A percentile compares a stretch with the other conserved stretches of the same genome.
Conservation (phyloP, 495 filamentous ascomycete species). For the Talaromyces thailandensis region DNA sequence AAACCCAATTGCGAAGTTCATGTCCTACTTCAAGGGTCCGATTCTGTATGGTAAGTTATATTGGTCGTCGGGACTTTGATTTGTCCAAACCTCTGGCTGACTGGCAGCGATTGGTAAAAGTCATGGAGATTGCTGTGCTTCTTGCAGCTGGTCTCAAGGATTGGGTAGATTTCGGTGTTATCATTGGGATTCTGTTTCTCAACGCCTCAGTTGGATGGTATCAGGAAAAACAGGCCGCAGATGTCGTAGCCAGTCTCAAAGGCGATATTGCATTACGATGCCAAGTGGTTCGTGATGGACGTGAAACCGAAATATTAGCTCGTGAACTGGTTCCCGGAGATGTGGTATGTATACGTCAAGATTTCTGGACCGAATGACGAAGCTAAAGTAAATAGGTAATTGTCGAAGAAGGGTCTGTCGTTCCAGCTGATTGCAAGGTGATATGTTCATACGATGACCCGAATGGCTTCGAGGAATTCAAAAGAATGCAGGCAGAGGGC, state of each 20-base stretch:
- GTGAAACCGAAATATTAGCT: slow-evolving; percentile 58
- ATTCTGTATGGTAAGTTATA: slow-evolving; percentile 63
- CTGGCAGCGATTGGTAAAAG: slow-evolving; percentile 22
- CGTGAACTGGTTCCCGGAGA: slow-evolving; percentile 72
- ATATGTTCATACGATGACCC: slow-evolving; percentile 64
- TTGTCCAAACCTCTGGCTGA: slow-evolving; percentile 12
- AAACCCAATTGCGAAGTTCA: slow-evolving; percentile 61
- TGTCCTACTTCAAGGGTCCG: slow-evolving; percentile 69
- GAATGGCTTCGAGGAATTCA: slow-evolving; percentile 55
- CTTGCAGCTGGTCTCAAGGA: slow-evolving; percentile 65
- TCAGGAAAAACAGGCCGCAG: slow-evolving; percentile 75
- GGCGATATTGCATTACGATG: slow-evolving; percentile 75
- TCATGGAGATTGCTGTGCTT: slow-evolving; percentile 73
- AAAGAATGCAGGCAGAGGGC: slow-evolving; percentile 42
- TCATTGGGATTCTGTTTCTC: slow-evolving; percentile 67
- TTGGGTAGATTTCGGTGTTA: slow-evolving; percentile 79
- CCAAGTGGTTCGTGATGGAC: slow-evolving; percentile 55
- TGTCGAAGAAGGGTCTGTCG: slow-evolving; percentile 62
- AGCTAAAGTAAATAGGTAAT: slow-evolving; percentile 33
- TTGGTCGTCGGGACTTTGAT: not conserved
- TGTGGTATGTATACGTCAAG: slow-evolving; percentile 59
- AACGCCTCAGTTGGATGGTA: slow-evolving; percentile 76
- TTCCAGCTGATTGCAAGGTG: slow-evolving; percentile 61
- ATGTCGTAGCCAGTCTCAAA: slow-evolving; percentile 71
- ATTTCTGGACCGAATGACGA: slow-evolving; percentile 9